phyloP scores from a whole-genome alignment of 208 protist genomes.

The Trypanosoma brucei region DNA sequence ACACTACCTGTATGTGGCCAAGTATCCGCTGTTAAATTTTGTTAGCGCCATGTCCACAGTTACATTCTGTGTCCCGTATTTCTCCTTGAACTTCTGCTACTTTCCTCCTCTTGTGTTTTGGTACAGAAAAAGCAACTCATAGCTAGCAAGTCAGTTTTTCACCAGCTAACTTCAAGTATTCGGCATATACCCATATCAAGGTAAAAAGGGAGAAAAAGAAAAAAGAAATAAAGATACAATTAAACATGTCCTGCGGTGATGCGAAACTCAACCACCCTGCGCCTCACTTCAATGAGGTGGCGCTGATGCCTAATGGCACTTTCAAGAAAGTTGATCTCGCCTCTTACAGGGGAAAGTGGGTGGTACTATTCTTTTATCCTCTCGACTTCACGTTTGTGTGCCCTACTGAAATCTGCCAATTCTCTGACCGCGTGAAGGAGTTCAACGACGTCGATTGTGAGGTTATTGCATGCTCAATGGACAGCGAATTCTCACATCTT shows the following conservation, averaged over 20 bases:
- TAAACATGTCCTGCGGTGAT: slow-evolving; percentile 45
- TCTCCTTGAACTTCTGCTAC: no score
- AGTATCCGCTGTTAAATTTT: no score
- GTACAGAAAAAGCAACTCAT: not conserved
- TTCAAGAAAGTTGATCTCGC: slow-evolving; percentile 51
- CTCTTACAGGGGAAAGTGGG: slow-evolving; percentile 92
- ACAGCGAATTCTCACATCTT: slow-evolving; percentile 95
- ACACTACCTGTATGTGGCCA: no score
- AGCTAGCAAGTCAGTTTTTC: not conserved
- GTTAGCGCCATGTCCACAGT: no score
- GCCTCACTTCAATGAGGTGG: slow-evolving; percentile 86
- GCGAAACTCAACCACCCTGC: slow-evolving; percentile 83
- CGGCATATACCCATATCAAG: not conserved
- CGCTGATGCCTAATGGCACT: slow-evolving; percentile 38
- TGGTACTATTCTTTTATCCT: slow-evolving; percentile 97
- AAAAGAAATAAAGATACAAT: slow-evolving; percentile 9
- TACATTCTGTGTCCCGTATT: no score
- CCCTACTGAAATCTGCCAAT: slow-evolving; percentile 96
- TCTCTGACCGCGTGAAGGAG: slow-evolving; percentile 89
- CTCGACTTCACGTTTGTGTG: slow-evolving; percentile 97
- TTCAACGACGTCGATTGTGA: slow-evolving; percentile 89
- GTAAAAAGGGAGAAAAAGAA: slow-evolving; percentile 2
- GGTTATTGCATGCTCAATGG: slow-evolving; percentile 90
- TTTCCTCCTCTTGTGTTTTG: slow-evolving; percentile 1
- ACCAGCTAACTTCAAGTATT: not conserved